Percentiles rank a stretch among this genome's conserved stretches.
Evolutionary conservation across 768 basidiomycete genomes (phyloP).

Genomic region (Pulveroboletus sp.): DNA sequence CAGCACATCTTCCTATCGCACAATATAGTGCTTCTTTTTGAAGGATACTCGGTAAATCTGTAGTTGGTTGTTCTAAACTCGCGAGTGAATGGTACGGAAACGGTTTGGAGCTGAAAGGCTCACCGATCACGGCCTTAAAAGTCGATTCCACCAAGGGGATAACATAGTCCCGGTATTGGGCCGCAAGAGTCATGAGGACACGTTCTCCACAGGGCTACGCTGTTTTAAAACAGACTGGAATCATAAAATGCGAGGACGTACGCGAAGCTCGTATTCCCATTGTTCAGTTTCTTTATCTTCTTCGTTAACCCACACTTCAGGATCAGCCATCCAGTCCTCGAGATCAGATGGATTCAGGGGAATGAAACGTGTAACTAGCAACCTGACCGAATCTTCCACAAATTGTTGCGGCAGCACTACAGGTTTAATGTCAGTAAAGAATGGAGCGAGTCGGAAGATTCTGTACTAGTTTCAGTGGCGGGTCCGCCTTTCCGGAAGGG

Average conservation of each 20-base stretch:
- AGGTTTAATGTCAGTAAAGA: slow-evolving; percentile 12
- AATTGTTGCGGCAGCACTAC: slow-evolving; percentile 64
- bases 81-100: not conserved
- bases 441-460: not conserved
- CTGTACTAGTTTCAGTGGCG: slow-evolving; percentile 55
- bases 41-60: slow-evolving; percentile 55
- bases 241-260: slow-evolving; percentile 36
- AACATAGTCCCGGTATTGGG: slow-evolving; percentile 66
- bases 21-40: slow-evolving; percentile 88
- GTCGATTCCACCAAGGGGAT: slow-evolving; percentile 58
- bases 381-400: slow-evolving; percentile 65
- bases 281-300: slow-evolving; percentile 89
- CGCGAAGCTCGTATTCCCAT: slow-evolving; percentile 92
- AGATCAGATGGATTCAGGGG: slow-evolving; percentile 80
- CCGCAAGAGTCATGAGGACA: slow-evolving; percentile 76
- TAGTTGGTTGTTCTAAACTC: slow-evolving; percentile 40
- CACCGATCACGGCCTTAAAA: slow-evolving; percentile 62
- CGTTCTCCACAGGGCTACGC: slow-evolving; percentile 86
- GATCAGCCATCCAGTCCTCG: slow-evolving; percentile 79
- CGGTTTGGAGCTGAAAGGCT: not conserved
- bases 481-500: slow-evolving; percentile 58
- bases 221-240: not conserved
- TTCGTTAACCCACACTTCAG: slow-evolving; percentile 90
- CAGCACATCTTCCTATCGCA: slow-evolving; percentile 79
- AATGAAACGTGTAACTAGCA: slow-evolving; percentile 82